Base-by-base conservation (phyloP, 176 grass and related monocot genomes). In the Cocos nucifera region DNA sequence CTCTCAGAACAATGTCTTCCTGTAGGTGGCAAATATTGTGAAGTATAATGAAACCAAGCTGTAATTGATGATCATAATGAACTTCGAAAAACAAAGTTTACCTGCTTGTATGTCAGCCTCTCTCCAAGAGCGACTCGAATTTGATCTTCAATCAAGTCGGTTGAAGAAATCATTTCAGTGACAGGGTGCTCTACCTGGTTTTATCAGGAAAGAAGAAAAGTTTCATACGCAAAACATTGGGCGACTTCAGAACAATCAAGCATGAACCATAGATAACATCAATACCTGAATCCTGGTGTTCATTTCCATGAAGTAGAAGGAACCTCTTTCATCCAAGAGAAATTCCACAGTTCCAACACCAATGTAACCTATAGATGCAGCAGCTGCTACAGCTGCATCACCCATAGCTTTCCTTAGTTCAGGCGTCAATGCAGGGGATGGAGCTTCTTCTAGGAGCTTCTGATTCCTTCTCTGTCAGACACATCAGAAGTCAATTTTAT, bases 231-330 rank as follows among this genome's bases (percentile, higher is more conserved):
- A 44, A 30, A 44, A 44, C 35, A 44, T 12, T 44, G 9, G 35
- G 35, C 58, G 4, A 14, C 15, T 54, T n/a, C 4, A 65, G 56
- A 44, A 44, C 7, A 55, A 30, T 49, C 15, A 12, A 9, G n/a
- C 1, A 15, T 22, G 29, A 15, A 56, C 18, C 20, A 30, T 73
- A 20, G 17, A 62, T 51, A 82, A 27, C 29, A 66, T 19, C 54
- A 50, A 22, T 61, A 82, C 73, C 79, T 82, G 79, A 53, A 82
- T 82, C 67, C 73, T 82, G 15, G 79, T 82, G 60, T 82, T 82
- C 79, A 77, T 82, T 66, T 82, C 79, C 73, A 82, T 82, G 61
- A 82, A 77, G 69, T 82, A 82, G 67, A 82, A 82, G 19, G 69
- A 58, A 4, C 73, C 73, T 76, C 79, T 70, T 75, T 82, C 73